A percentile compares a stretch with the other conserved stretches of the same genome.
Conservation (phyloP, 495 filamentous ascomycete genomes). For the Hypoxylon crocopeplum region DNA sequence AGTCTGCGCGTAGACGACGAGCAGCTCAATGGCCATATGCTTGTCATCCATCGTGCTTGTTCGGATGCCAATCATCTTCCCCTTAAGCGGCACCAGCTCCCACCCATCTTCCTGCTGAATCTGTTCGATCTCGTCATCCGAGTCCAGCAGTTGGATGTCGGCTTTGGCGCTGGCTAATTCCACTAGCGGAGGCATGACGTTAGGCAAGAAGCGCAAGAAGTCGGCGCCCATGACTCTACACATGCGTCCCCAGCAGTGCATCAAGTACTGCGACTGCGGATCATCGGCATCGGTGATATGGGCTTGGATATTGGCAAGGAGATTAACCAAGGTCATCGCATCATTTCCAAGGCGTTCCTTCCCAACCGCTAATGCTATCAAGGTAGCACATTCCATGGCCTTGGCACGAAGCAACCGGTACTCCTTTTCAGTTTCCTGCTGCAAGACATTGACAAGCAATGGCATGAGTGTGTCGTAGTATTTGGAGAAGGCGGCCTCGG, state of each 20-base stretch:
- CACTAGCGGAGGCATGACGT: slow-evolving; percentile 93
- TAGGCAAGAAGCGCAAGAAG: slow-evolving; percentile 89
- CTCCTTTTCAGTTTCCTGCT: slow-evolving; percentile 89
- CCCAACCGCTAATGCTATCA: slow-evolving; percentile 95
- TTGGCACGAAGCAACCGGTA: slow-evolving; percentile 90
- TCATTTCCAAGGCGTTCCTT: slow-evolving; percentile 89
- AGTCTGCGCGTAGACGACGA: slow-evolving; percentile 95
- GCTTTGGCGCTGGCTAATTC: slow-evolving; percentile 93
- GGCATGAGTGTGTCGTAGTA: slow-evolving; percentile 98
- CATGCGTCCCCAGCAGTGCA: slow-evolving; percentile 99
- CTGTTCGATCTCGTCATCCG: slow-evolving; percentile 91
- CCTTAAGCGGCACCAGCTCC: slow-evolving; percentile 95
- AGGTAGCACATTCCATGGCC: slow-evolving; percentile 98
- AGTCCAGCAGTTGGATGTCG: slow-evolving; percentile 95
- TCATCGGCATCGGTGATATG: slow-evolving; percentile 91
- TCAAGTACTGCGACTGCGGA: slow-evolving; percentile 94
- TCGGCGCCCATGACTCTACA: slow-evolving; percentile 89
- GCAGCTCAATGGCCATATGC: slow-evolving; percentile 96
- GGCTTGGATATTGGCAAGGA: slow-evolving; percentile 85
- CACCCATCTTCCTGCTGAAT: slow-evolving; percentile 96
- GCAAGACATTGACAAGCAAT: slow-evolving; percentile 85
- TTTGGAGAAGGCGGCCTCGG: slow-evolving; percentile 91
- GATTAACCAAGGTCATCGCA: slow-evolving; percentile 82
- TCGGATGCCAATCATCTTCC: slow-evolving; percentile 98
- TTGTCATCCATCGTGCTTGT: slow-evolving; percentile 97